These are phyloP conservation scores for Stenocarpella maydis DNA, from an alignment of 2,329 filamentous ascomycete genomes.

Conservation along the genomic window DNA sequence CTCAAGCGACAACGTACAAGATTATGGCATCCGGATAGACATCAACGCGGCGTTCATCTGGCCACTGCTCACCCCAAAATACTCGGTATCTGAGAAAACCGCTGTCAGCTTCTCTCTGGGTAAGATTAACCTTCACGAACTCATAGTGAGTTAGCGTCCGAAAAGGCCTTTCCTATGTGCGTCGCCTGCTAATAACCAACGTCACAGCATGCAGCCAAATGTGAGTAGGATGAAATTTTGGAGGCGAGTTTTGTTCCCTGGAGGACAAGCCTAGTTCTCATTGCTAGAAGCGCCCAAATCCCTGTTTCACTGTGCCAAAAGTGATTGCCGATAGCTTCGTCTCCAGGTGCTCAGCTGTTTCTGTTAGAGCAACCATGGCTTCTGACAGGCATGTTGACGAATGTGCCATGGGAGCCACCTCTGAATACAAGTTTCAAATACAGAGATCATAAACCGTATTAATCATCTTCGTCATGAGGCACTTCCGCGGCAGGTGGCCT, in stretches of 20 bases:
- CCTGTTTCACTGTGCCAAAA: not conserved
- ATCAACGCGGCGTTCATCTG: not conserved
- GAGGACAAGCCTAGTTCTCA: not conserved
- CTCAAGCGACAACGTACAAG: not conserved
- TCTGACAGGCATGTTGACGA: not conserved
- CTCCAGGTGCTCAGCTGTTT: not conserved
- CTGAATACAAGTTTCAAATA: not conserved
- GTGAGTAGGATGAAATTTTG: not conserved
- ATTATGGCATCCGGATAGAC: not conserved
- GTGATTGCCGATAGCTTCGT: not conserved
- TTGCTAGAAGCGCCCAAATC: not conserved
- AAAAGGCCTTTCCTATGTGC: not conserved
- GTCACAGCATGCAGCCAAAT: not conserved
- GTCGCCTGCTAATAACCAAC: not conserved
- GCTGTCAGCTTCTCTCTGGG: not conserved
- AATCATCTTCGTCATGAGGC: not conserved
- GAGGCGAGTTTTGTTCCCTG: not conserved
- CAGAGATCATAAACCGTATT: not conserved
- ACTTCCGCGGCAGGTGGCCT: too few species aligned
- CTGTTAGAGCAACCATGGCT: not conserved
- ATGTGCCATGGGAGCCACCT: not conserved
- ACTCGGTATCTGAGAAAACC: not conserved
- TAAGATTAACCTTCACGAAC: not conserved
- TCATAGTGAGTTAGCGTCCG: not conserved
- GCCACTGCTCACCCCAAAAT: not conserved